Conservation (phyloP, 306 rosid species). For the Amphicarpaea edgeworthii region DNA sequence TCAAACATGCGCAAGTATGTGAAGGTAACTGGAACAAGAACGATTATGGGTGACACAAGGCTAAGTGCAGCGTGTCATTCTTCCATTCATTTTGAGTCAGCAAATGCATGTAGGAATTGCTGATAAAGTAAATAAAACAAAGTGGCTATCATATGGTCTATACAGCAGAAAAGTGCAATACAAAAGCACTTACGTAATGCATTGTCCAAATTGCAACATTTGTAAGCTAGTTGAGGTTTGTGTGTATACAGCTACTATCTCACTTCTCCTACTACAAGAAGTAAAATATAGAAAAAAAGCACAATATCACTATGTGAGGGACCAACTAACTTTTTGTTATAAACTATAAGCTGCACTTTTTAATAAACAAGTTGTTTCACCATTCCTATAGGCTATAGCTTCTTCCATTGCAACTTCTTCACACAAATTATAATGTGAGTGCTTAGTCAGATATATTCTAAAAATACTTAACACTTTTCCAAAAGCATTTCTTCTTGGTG, state of each 20-base stretch:
- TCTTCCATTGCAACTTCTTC: slow-evolving; percentile 37
- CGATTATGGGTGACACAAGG: not conserved
- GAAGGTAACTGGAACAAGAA: not conserved
- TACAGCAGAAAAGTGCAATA: slow-evolving; percentile 6
- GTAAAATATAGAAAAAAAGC: slow-evolving; percentile 23
- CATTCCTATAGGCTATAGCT: slow-evolving; percentile 45
- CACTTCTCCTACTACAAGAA: slow-evolving; percentile 19
- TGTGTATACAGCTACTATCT: slow-evolving; percentile 17
- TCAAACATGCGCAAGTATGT: too few relatives aligned
- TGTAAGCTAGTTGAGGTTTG: slow-evolving; percentile 9
- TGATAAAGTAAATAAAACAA: not conserved
- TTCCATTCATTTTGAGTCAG: not conserved
- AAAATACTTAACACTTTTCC: slow-evolving; percentile 23
- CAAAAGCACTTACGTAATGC: not conserved
- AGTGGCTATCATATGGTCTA: slow-evolving; percentile 14
- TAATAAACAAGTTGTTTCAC: slow-evolving; percentile 24
- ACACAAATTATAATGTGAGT: slow-evolving; percentile 27
- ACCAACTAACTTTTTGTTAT: slow-evolving; percentile 11
- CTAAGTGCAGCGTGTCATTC: not conserved
- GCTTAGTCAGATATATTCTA: slow-evolving; percentile 51
- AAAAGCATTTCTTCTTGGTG: slow-evolving; percentile 41
- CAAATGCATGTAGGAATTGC: not conserved
- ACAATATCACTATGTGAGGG: slow-evolving; percentile 2
- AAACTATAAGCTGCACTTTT: slow-evolving; percentile 34
- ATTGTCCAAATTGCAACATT: slow-evolving; percentile 14